Evolutionary conservation across 352 stramenopile genomes (phyloP), one percentile per base, ranked within the genome.

Genomic region (Pythium grandisporangium): DNA sequence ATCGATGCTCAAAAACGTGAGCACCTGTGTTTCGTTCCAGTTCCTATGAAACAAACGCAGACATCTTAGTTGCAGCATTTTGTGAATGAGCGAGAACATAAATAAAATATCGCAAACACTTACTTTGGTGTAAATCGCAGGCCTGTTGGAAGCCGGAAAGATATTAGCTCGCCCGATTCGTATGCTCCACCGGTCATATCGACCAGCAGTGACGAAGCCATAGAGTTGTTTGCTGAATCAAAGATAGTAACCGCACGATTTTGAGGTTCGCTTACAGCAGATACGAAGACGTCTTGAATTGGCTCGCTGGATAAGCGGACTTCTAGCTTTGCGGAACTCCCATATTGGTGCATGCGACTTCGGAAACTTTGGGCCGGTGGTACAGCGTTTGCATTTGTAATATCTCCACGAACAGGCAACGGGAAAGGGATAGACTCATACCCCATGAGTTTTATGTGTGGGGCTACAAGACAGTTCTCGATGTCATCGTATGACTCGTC

Each of bases 261-360:
- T 3, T 44, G 38, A 1, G 36, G 10, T 13, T 79, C 55, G 2
- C 51, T 3, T 7, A 70, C 33, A 17, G 70, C 55, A 11, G 56
- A 61, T 14, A 88, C 37, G 8, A 66, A 39, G 10, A 77, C 62
- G 42, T 80, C 55, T 21, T 36, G 37, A 1, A 84, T 37, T 17
- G 74, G 74, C 34, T 88, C 74, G 19, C 71, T 88, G 4, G 71
- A 42, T 16, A 88, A 58, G 16, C 43, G 58, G 22, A 88, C 53
- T 14, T 45, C 27, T 0, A 88, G 26, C 8, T 43, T 51, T 2
- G 57, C 57, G 0, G 42, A 36, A 10, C 30, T 39, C 2, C 74
- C 74, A 41, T 50, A 56, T 22, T 63, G 34, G 33, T 88, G 74
- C 67, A 83, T 88, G 22, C 68, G 57, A 16, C 70, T 84, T 16